Evolutionary conservation across 2,329 filamentous ascomycete genomes (phyloP).

Genomic region (Lachnellula willkommii): DNA sequence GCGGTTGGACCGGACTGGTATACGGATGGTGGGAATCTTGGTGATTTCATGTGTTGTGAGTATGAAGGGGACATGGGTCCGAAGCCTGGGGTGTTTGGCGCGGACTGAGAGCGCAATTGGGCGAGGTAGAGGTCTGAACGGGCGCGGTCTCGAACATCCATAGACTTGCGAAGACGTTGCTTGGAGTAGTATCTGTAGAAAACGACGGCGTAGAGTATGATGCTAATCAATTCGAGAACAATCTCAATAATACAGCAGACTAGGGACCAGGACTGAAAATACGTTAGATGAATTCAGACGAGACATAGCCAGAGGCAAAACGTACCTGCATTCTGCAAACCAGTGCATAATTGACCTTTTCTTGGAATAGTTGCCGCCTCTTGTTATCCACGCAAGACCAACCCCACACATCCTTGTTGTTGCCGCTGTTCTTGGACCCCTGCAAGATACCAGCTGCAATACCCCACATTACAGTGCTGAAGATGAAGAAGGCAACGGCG

Average conservation of each 20-base stretch:
- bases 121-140: conserved; percentile 93
- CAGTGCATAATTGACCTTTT: conserved; percentile 82
- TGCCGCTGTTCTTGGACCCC: conserved; percentile 63
- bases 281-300: conserved; percentile 6
- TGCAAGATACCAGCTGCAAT: conserved; percentile 81
- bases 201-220: conserved; percentile 86
- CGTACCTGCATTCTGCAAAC: conserved; percentile 81
- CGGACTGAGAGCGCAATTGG: conserved; percentile 76
- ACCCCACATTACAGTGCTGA: conserved; percentile 89
- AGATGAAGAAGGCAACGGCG: conserved; percentile 86
- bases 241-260: conserved; percentile 98
- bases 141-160: conserved; percentile 91
- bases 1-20: conserved; percentile 50
- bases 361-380: conserved; percentile 67
- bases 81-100: conserved; percentile 90
- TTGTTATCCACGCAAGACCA: conserved; percentile 95
- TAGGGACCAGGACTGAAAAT: conserved; percentile 76
- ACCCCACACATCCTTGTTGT: conserved; percentile 90
- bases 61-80: conserved; percentile 61
- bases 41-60: conserved; percentile 36
- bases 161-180: conserved; percentile 89
- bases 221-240: conserved; percentile 84
- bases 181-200: conserved; percentile 99
- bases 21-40: conserved; percentile 53
- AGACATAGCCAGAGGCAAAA: background rate